Evolutionary conservation across 2,329 filamentous ascomycete genomes (phyloP), one percentile per base, ranked within the genome.

Genomic region (Colletotrichum godetiae): DNA sequence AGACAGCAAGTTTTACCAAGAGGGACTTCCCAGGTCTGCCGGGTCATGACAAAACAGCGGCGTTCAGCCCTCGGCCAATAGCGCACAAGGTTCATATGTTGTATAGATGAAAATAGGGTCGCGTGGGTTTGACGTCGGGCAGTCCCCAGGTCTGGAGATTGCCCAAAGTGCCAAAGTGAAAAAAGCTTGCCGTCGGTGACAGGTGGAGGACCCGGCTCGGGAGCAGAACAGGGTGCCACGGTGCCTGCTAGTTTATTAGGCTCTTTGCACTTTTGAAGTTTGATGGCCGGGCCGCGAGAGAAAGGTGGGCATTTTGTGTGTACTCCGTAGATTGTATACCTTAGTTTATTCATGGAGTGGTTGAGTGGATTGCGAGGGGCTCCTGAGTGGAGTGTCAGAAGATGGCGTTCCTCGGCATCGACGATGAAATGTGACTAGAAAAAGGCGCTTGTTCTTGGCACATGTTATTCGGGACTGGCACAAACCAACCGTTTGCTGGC

Each of bases 31-130:
- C 53, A 56, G 53, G 53, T 57, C 37, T 33, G 58, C 49, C 42
- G 49, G 46, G 19, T 35, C 12, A 49, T 46, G 63, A 67, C 64
- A 67, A 53, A 52, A 67, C 42, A 52, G 46, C 56, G 42, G 22
- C 15, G 42, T 56, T 60, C 65, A 42, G 65, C 56, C 37, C 46
- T 60, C 56, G 65, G 37, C 37, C 35, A 66, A 42, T 66, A 66
- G 63, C 63, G 63, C 31, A 31, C 29, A 19, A 3, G n/a, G 3
- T 57, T 27, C 27, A 57, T 15, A 57, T 57, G 24, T 57, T 13
- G 3, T 33, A 27, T 66, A 37, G 63, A 66, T 46, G 52, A 19
- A 8, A 19, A 55, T 56, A 49, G 62, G 62, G 42, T 22, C 42
- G 42, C 19, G 42, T n/a, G 42, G 42, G 52, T 13, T 55, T 27